A percentile compares a stretch with the other conserved stretches of the same genome.
These are phyloP conservation scores for Bruguiera sexangula DNA, from an alignment of 345 rosid genomes.

Conservation along the genomic window DNA sequence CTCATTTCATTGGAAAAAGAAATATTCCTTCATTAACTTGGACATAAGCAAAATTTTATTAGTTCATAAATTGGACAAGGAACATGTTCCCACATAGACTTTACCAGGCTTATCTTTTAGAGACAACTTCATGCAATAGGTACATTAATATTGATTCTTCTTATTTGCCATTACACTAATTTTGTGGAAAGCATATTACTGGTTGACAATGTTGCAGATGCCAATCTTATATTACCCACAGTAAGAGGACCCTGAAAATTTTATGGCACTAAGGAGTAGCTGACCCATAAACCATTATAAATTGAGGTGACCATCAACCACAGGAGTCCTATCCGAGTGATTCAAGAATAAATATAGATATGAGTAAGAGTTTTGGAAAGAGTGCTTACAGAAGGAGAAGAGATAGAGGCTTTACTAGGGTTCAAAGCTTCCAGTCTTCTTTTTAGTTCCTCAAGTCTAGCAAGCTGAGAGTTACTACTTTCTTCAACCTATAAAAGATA, in stretches of 20 bases:
- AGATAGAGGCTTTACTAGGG: conserved; percentile 49
- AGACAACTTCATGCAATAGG: background rate
- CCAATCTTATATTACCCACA: background rate
- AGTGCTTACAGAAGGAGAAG: conserved; percentile 44
- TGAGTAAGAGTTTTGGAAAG: conserved; percentile 11
- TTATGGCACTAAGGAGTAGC: background rate
- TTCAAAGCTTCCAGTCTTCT: conserved; percentile 74
- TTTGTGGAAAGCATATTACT: background rate
- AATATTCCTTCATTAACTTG: background rate
- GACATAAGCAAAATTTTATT: background rate
- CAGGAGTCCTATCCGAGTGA: conserved; percentile 6
- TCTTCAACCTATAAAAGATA: conserved; percentile 57
- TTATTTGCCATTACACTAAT: background rate
- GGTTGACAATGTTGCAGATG: background rate
- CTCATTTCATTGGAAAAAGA: background rate
- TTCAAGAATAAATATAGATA: conserved; percentile 6
- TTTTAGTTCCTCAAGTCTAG: conserved; percentile 78
- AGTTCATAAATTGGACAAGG: background rate
- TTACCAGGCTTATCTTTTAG: background rate
- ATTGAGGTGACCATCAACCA: background rate
- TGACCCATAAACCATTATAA: background rate
- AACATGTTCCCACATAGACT: background rate
- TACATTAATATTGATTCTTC: background rate
- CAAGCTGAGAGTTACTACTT: conserved; percentile 64
- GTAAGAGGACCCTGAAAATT: background rate